Evolutionary conservation across 2,329 filamentous ascomycete species (phyloP).

Genomic region (Ophiostoma novo-ulmi): DNA sequence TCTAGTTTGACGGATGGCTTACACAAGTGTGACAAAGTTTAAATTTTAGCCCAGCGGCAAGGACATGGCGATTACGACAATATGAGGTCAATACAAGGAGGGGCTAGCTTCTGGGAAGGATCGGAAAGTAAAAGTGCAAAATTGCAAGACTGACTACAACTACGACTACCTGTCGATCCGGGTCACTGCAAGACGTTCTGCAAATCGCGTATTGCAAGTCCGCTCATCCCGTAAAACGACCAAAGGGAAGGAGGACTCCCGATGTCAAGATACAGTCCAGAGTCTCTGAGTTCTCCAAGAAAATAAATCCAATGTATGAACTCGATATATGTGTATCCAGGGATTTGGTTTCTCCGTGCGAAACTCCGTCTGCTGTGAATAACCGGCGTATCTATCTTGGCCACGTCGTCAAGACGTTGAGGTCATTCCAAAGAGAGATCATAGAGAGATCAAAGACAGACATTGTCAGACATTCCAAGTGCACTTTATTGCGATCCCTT

Average conservation of each 20-base stretch:
- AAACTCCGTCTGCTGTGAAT: background rate
- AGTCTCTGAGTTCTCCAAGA: background rate
- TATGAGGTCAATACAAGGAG: background rate
- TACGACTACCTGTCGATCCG: background rate
- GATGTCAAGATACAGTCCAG: background rate
- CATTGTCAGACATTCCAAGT: background rate
- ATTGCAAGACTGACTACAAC: background rate
- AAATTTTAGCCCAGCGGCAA: background rate
- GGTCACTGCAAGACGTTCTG: background rate
- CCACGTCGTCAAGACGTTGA: background rate
- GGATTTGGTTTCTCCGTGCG: background rate
- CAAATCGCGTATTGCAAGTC: background rate
- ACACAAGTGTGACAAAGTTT: constrained; percentile 4
- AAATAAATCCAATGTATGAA: background rate
- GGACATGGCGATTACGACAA: background rate
- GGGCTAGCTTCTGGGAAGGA: background rate
- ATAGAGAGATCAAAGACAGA: background rate
- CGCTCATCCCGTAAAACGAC: background rate
- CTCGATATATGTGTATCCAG: background rate
- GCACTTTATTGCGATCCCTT: background rate
- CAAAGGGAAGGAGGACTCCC: background rate
- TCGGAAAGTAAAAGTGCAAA: background rate
- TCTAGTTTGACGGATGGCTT: background rate
- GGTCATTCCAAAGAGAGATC: background rate
- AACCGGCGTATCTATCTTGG: background rate